These are phyloP conservation scores for Phytophthora hybrid DNA, from an alignment of 352 stramenopile genomes.

Conservation along the genomic window DNA sequence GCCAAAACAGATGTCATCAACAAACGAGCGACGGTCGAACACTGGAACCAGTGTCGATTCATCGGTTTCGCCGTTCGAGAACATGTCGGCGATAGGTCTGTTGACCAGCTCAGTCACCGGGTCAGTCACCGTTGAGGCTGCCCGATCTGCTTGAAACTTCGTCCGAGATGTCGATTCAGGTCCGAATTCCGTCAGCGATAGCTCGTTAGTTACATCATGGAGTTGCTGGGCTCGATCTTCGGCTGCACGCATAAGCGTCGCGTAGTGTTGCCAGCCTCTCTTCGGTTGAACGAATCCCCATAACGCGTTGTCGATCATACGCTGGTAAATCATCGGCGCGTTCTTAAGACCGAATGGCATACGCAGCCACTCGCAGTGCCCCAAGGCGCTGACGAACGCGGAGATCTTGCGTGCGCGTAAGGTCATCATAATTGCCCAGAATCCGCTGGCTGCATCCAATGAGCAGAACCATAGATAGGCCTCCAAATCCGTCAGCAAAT, in stretches of 20 bases:
- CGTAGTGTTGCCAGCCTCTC: background rate
- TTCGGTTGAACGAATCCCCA: slow-evolving; percentile 3
- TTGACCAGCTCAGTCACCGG: background rate
- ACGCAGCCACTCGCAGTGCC: slow-evolving; percentile 14
- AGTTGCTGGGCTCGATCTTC: background rate
- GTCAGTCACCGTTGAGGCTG: background rate
- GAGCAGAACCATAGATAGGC: slow-evolving; percentile 6
- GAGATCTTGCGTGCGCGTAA: background rate
- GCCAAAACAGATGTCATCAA: slow-evolving; percentile 30
- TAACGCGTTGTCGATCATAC: background rate
- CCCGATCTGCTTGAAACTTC: background rate
- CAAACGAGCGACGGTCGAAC: slow-evolving; percentile 3
- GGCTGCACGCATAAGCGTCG: background rate
- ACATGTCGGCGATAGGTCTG: background rate
- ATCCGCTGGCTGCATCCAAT: slow-evolving; percentile 1
- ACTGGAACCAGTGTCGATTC: background rate
- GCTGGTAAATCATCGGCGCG: slow-evolving; percentile 14
- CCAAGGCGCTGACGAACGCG: slow-evolving; percentile 8
- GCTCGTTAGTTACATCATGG: too few relatives aligned
- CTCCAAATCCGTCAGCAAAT: background rate
- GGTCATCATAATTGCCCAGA: slow-evolving; percentile 6
- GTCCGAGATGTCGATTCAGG: background rate
- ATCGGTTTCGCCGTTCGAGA: background rate
- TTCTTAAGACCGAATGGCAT: slow-evolving; percentile 8
- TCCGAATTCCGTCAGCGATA: background rate